A percentile compares a stretch with the other conserved stretches of the same genome.
Evolutionary conservation across 495 filamentous ascomycete species (phyloP).

Genomic region (Extremus antarcticus): DNA sequence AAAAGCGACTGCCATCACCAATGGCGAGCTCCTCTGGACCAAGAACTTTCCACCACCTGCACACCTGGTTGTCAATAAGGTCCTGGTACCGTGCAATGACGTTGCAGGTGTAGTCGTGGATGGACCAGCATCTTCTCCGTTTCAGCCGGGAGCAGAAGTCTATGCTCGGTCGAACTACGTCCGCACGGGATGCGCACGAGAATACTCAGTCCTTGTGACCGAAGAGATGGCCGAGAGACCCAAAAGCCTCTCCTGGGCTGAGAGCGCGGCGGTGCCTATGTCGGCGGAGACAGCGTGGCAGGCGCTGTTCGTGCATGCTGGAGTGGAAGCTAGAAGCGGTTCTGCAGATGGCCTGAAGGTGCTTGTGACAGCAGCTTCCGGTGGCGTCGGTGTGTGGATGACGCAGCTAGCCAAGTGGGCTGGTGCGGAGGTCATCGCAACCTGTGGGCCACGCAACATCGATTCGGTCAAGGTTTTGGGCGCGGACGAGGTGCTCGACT

Average conservation of each 20-base stretch:
- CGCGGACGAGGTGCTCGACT: slow-evolving; percentile 38
- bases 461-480: slow-evolving; percentile 36
- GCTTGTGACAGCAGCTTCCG: slow-evolving; percentile 40
- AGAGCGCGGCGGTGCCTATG: slow-evolving; percentile 44
- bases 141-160: slow-evolving; percentile 43
- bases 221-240: slow-evolving; percentile 43
- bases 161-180: slow-evolving; percentile 40
- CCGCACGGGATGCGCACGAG: slow-evolving; percentile 41
- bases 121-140: slow-evolving; percentile 40
- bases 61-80: slow-evolving; percentile 24
- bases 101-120: slow-evolving; percentile 44
- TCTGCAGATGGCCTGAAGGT: slow-evolving; percentile 31
- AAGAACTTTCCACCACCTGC: not conserved
- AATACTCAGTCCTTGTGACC: slow-evolving; percentile 41
- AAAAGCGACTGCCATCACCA: not conserved
- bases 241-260: slow-evolving; percentile 34
- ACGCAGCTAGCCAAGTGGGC: slow-evolving; percentile 42
- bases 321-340: slow-evolving; percentile 18
- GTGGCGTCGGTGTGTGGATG: slow-evolving; percentile 47
- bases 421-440: slow-evolving; percentile 35
- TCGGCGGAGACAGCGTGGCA: slow-evolving; percentile 48
- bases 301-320: slow-evolving; percentile 45
- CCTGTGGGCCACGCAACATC: slow-evolving; percentile 32
- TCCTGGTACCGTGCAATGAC: slow-evolving; percentile 27
- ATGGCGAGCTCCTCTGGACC: not conserved